Base-by-base conservation (phyloP, 345 rosid species). In the Diplotaxis tenuifolia region DNA sequence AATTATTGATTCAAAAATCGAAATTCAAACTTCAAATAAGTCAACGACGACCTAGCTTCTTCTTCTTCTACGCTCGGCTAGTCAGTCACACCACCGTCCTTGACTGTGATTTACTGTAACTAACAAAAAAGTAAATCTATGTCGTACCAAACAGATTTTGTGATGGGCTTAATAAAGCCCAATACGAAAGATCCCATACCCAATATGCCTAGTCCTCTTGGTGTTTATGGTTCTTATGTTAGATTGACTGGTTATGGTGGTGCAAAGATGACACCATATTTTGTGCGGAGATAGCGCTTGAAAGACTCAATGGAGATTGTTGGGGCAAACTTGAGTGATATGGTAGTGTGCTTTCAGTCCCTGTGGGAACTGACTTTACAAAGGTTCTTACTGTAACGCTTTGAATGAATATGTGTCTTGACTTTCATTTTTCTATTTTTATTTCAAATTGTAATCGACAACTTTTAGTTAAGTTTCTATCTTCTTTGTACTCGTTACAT, bases 111-210 rank as follows among this genome's bases (percentile, higher is more conserved):
- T 23, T 23, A 23, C 28, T 25, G 28, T n/a, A n/a, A 25, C 28
- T 25, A 25, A 25, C 28, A 25, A 25, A 25, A n/a, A 25, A 25
- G 28, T 25, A 1, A 25, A 25, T 25, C 28, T n/a, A n/a, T n/a
- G n/a, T n/a, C n/a, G n/a, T n/a, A n/a, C n/a, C n/a, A n/a, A n/a
- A n/a, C n/a, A n/a, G n/a, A n/a, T n/a, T n/a, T n/a, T n/a, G n/a
- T n/a, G n/a, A n/a, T n/a, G 61, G 75, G 75, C 75, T 25, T 50
- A 22, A 21, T 4, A 0, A 59, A 45, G 74, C 74, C 74, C 74
- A 70, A 58, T 59, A 25, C 0, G 22, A 18, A 25, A 66, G 4
- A 28, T 50, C 22, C 2, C 40, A 4, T 45, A n/a, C 11, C 29
- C 31, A 32, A 60, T 34, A n/a, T 36, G 42, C 42, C 42, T 36